Conservation (phyloP, 2,329 filamentous ascomycete genomes). For the Ophiocordyceps australis region DNA sequence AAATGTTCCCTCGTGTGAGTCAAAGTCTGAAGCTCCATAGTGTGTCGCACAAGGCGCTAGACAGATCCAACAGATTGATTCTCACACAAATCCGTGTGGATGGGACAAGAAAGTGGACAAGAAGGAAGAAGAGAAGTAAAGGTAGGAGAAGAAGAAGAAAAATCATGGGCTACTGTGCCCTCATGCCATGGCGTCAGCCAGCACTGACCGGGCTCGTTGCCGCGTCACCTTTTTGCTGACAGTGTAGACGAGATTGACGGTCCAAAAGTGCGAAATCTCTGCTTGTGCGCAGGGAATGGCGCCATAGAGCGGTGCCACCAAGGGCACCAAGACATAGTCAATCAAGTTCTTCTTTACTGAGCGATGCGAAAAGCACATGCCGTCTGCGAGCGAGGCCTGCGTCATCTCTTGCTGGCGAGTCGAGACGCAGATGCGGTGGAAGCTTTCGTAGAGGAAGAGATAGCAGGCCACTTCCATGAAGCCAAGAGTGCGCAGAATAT, state of each 20-base stretch:
- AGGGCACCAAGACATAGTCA: conserved; percentile 47
- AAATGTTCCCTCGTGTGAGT: conserved; percentile 2
- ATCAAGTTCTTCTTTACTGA: conserved; percentile 33
- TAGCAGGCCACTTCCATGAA: conserved; percentile 46
- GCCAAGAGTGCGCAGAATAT: conserved; percentile 37
- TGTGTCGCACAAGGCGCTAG: conserved; percentile 1
- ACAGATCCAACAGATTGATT: conserved; percentile 4
- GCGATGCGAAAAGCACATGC: conserved; percentile 46
- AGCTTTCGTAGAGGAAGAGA: conserved; percentile 49
- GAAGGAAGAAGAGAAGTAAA: no score
- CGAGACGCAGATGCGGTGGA: conserved; percentile 42
- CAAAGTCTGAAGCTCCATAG: background rate
- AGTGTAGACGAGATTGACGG: conserved; percentile 47
- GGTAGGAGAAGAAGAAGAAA: no score
- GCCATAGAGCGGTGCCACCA: conserved; percentile 51
- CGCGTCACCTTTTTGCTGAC: conserved; percentile 52
- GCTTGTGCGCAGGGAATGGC: conserved; percentile 50
- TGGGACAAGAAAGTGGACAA: background rate
- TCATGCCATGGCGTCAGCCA: conserved; percentile 22
- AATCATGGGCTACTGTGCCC: no score
- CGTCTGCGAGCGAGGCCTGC: conserved; percentile 42
- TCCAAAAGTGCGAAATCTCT: conserved; percentile 53
- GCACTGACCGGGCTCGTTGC: conserved; percentile 25
- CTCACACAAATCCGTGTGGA: conserved; percentile 1
- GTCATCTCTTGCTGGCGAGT: conserved; percentile 48